phyloP scores from a whole-genome alignment of 2,329 filamentous ascomycete species.

The Alternaria postmessia region DNA sequence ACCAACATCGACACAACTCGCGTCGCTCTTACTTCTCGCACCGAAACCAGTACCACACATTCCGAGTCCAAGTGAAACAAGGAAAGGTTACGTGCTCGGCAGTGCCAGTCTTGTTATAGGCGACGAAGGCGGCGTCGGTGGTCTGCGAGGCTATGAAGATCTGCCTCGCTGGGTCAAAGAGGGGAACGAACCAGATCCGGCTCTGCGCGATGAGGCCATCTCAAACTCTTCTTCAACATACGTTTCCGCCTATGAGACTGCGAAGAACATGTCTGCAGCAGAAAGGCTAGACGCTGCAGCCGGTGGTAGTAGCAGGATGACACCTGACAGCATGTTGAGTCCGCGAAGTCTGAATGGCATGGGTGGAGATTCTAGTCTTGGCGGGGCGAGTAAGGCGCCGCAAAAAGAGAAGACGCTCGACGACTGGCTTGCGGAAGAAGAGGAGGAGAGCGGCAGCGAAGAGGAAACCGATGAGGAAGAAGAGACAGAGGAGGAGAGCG shows the following conservation, averaged over 20 bases:
- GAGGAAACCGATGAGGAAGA: constrained; percentile 58
- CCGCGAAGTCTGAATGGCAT: constrained; percentile 61
- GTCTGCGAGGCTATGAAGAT: constrained; percentile 78
- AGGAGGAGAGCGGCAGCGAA: constrained; percentile 62
- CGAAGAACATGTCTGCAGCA: constrained; percentile 63
- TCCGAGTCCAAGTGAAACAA: constrained; percentile 84
- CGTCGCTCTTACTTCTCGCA: constrained; percentile 87
- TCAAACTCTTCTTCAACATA: constrained; percentile 42
- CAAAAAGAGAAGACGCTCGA: constrained; percentile 80
- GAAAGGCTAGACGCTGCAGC: constrained; percentile 70
- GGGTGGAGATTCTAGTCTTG: constrained; percentile 19
- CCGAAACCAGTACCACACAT: constrained; percentile 93
- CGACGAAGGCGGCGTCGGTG: constrained; percentile 73
- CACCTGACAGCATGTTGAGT: constrained; percentile 45
- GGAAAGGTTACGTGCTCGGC: constrained; percentile 80
- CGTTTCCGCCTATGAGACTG: constrained; percentile 40
- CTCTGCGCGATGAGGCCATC: constrained; percentile 67
- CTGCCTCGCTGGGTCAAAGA: constrained; percentile 85
- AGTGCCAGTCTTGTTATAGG: constrained; percentile 87
- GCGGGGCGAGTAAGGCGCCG: constrained; percentile 23
- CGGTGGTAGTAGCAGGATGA: constrained; percentile 47
- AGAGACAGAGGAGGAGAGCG: constrained; percentile 62
- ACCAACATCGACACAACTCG: constrained; percentile 79
- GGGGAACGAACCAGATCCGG: constrained; percentile 80
- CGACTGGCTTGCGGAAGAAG: constrained; percentile 81